These are phyloP conservation scores for Penicillium parvum DNA, from an alignment of 495 filamentous ascomycete genomes.

Conservation along the genomic window DNA sequence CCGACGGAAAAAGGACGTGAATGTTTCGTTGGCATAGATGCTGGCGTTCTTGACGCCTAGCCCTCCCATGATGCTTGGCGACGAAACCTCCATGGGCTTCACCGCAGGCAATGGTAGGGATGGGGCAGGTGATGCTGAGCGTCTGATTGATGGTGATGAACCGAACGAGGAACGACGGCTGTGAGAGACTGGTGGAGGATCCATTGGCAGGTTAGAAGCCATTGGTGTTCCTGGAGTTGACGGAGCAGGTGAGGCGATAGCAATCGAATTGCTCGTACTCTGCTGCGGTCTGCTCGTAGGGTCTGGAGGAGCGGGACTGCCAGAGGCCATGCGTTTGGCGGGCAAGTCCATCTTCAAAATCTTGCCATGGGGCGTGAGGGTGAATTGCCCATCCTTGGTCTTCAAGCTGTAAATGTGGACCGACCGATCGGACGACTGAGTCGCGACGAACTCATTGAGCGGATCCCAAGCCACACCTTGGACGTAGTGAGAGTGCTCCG, in stretches of 20 bases:
- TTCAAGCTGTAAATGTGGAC: conserved; percentile 95
- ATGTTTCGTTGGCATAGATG: conserved; percentile 95
- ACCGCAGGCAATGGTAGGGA: conserved; percentile 93
- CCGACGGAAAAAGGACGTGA: conserved; percentile 95
- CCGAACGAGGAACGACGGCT: conserved; percentile 94
- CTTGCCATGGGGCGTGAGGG: conserved; percentile 71
- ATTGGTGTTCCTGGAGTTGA: conserved; percentile 96
- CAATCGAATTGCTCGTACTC: conserved; percentile 51
- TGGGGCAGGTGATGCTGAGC: conserved; percentile 92
- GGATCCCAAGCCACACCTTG: conserved; percentile 99
- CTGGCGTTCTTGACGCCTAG: conserved; percentile 75
- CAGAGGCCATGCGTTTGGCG: conserved; percentile 80
- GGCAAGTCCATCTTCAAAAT: conserved; percentile 88
- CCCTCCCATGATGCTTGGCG: conserved; percentile 55
- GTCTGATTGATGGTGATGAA: conserved; percentile 74
- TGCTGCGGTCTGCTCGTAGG: conserved; percentile 54
- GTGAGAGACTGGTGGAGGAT: conserved; percentile 87
- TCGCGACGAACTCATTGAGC: conserved; percentile 95
- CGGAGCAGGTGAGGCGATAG: conserved; percentile 74
- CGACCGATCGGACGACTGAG: conserved; percentile 95
- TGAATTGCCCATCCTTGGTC: conserved; percentile 95
- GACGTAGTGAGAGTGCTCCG: conserved; percentile 98
- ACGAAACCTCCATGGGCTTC: conserved; percentile 89
- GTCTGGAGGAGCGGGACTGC: conserved; percentile 90
- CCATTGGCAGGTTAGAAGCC: conserved; percentile 89